phyloP scores from a whole-genome alignment of 1,139 yeast species.

The Pichia kudriavzevii region DNA sequence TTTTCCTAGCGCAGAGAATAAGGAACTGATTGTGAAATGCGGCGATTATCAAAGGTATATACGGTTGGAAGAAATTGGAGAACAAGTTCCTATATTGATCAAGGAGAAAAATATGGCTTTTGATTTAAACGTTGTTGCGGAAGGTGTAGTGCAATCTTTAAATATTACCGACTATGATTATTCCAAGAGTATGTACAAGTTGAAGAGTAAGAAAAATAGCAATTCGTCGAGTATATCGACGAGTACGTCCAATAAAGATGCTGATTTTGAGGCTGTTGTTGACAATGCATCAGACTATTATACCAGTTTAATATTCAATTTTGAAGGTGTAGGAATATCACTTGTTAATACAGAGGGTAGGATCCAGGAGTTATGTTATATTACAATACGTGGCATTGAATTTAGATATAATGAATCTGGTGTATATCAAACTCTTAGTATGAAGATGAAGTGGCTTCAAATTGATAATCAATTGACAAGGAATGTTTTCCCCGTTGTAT shows the following conservation, averaged over 20 bases:
- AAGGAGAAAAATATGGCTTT: conserved; percentile 51
- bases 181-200: conserved; percentile 63
- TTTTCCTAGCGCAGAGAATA: conserved; percentile 82
- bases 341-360: conserved; percentile 54
- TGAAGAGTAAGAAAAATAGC: conserved; percentile 28
- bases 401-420: conserved; percentile 78
- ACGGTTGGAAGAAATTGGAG: conserved; percentile 89
- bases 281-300: conserved; percentile 64
- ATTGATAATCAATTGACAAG: conserved; percentile 89
- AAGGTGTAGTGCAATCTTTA: conserved; percentile 89
- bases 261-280: conserved; percentile 55
- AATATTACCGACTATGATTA: conserved; percentile 81
- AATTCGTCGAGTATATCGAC: neutral
- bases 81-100: conserved; percentile 74
- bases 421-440: conserved; percentile 67
- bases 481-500: conserved; percentile 76
- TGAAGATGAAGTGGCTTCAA: conserved; percentile 90
- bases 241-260: conserved; percentile 23
- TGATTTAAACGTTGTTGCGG: conserved; percentile 89
- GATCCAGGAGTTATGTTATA: conserved; percentile 68
- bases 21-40: conserved; percentile 67
- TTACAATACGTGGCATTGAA: conserved; percentile 76
- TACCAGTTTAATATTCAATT: conserved; percentile 51
- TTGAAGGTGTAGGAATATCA: conserved; percentile 89
- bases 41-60: conserved; percentile 72